These are phyloP conservation scores for Iberis pinnata DNA, from an alignment of 345 rosid species.

Conservation along the genomic window DNA sequence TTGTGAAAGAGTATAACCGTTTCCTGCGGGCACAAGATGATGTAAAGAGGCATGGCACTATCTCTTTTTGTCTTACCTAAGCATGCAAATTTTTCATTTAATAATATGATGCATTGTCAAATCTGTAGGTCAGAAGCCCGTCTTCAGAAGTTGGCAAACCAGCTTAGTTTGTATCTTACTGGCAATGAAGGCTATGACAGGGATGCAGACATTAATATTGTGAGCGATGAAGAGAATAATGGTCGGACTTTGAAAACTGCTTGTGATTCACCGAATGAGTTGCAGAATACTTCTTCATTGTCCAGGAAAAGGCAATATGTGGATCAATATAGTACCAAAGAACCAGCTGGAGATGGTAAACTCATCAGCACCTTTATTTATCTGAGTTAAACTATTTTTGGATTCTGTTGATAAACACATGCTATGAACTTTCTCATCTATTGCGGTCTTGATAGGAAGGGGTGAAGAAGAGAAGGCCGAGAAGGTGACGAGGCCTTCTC, in stretches of 20 bases:
- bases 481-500: conserved; percentile 29
- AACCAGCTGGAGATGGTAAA: conserved; percentile 37
- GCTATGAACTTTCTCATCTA: conserved; percentile 14
- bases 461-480: conserved; percentile 26
- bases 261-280: conserved; percentile 32
- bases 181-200: conserved; percentile 49
- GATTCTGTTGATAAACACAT: not conserved
- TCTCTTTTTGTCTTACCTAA: conserved; percentile 2
- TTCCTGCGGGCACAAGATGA: conserved; percentile 57
- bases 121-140: conserved; percentile 63
- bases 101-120: conserved; percentile 12
- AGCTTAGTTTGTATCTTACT: conserved; percentile 47
- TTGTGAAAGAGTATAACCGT: conserved; percentile 59
- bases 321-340: conserved; percentile 36
- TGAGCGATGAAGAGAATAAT: conserved; percentile 57
- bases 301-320: conserved; percentile 37
- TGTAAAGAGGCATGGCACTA: conserved; percentile 48
- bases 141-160: conserved; percentile 60
- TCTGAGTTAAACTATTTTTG: not conserved
- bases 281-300: conserved; percentile 33
- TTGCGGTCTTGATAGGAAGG: conserved; percentile 26
- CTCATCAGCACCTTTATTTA: not conserved
- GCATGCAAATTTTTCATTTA: conserved; percentile 7
- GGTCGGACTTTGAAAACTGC: conserved; percentile 23
- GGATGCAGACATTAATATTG: conserved; percentile 50